Conservation (phyloP, 129 eudicot genomes). For the Kitagawia praeruptora region DNA sequence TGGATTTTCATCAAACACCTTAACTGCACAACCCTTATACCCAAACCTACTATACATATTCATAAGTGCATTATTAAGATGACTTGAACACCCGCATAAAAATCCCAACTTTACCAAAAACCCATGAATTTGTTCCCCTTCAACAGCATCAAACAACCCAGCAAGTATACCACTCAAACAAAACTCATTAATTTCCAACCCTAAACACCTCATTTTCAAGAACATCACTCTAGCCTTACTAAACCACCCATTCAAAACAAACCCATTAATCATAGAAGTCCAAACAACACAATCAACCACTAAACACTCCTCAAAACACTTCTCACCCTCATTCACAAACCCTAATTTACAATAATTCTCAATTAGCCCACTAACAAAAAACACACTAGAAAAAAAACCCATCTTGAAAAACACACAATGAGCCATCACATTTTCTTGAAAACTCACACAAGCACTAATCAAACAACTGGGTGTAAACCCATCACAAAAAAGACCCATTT, state of each 20-base stretch:
- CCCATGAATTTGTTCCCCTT: conserved; percentile 42
- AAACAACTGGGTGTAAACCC: conserved; percentile 28
- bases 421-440: conserved; percentile 13
- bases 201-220: conserved; percentile 25
- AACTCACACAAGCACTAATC: conserved; percentile 29
- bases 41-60: conserved; percentile 41
- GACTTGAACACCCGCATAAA: conserved; percentile 31
- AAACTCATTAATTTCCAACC: conserved; percentile 38
- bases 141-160: conserved; percentile 26
- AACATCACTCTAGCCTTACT: conserved; percentile 25
- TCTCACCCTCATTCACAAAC: conserved; percentile 24
- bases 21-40: conserved; percentile 20
- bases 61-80: conserved; percentile 41
- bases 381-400: conserved; percentile 28
- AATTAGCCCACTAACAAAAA: conserved; percentile 42
- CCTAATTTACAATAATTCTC: conserved; percentile 29
- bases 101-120: conserved; percentile 28
- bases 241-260: conserved; percentile 33
- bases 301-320: conserved; percentile 40
- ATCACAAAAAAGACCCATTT: conserved; percentile 22
- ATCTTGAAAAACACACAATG: conserved; percentile 25
- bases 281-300: conserved; percentile 39
- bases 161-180: conserved; percentile 30
- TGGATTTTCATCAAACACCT: conserved; percentile 47
- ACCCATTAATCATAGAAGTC: conserved; percentile 46